Evolutionary conservation across 2,329 filamentous ascomycete species (phyloP).

Genomic region (Penicillium sumatraense): DNA sequence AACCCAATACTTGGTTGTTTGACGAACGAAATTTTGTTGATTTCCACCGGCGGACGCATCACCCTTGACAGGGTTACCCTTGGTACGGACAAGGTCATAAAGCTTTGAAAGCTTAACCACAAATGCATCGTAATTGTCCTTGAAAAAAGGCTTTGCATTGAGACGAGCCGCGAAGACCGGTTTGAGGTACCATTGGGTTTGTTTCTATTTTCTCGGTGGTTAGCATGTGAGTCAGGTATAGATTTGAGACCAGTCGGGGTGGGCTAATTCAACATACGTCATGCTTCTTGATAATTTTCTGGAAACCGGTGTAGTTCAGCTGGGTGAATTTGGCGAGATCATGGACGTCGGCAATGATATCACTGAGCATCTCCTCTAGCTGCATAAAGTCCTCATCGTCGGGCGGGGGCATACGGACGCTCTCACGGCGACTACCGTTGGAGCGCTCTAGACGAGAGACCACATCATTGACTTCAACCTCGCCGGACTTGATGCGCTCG

Average conservation of each 20-base stretch:
- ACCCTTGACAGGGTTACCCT: slow-evolving; percentile 89
- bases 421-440: slow-evolving; percentile 46
- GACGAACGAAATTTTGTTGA: slow-evolving; percentile 93
- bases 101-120: slow-evolving; percentile 93
- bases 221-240: slow-evolving; percentile 4
- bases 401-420: slow-evolving; percentile 49
- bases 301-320: slow-evolving; percentile 97
- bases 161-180: slow-evolving; percentile 95
- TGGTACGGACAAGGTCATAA: slow-evolving; percentile 91
- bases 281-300: slow-evolving; percentile 99
- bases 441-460: slow-evolving; percentile 71
- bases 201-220: slow-evolving; percentile 66
- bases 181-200: slow-evolving; percentile 88
- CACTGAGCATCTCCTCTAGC: slow-evolving; percentile 91
- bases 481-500: slow-evolving; percentile 81
- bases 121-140: slow-evolving; percentile 96
- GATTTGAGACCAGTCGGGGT: not conserved
- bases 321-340: slow-evolving; percentile 98
- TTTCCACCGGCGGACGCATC: slow-evolving; percentile 88
- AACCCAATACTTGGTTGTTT: slow-evolving; percentile 99
- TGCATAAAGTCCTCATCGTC: slow-evolving; percentile 92
- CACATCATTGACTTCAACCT: slow-evolving; percentile 88
- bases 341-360: slow-evolving; percentile 98
- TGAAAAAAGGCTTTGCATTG: slow-evolving; percentile 97
- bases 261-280: slow-evolving; percentile 66